Base-by-base conservation (phyloP, 2,329 filamentous ascomycete genomes). In the Lachnellula cervina region DNA sequence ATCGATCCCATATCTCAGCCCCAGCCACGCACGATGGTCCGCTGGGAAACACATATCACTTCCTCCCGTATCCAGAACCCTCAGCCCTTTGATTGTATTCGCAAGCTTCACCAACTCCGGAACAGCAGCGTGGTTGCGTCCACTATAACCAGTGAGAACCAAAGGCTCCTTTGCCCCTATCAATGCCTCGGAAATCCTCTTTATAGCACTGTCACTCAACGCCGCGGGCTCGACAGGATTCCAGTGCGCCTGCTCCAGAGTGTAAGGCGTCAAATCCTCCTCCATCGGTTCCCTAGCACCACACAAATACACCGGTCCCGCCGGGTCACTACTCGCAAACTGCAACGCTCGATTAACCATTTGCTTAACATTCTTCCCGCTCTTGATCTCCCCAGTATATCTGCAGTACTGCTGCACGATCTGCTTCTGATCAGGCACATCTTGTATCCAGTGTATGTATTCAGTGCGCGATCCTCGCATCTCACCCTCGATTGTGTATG, bases 11-110 rank as follows among this genome's bases (percentile, higher is more conserved):
- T 86, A 95, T 44, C 84, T 80, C 51, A 94, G 70, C 2, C 92
- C 87, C 13, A 90, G 68, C 74, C 82, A 89, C 0, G 74, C 82
- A 2, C 80, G 82, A 64, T 91, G 87, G 52, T 86, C 77, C 0
- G 82, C 84, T 0, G 87, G 88, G 72, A 92, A 91, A 66, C 85
- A 89, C 87, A 93, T 89, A 66, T 92, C 88, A 64, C 85, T 87
- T 44, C 88, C 88, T 17, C 86, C 88, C 0, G 86, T 88, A 68
- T 93, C 89, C 6, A 92, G 74, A 4, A 93, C 87, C 2, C 85
- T 77, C 25, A 93, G 69, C 0, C 84, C 85, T 66, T 83, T 85
- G 42, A 92, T 76, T 0, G 80, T 80, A 64, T 89, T 74, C 2
- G 88, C 87, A 23, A 93, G 73, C 49, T 81, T 76, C 0, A 90